Conservation (phyloP, 331 rosid species). For the Stylosanthes scabra region DNA sequence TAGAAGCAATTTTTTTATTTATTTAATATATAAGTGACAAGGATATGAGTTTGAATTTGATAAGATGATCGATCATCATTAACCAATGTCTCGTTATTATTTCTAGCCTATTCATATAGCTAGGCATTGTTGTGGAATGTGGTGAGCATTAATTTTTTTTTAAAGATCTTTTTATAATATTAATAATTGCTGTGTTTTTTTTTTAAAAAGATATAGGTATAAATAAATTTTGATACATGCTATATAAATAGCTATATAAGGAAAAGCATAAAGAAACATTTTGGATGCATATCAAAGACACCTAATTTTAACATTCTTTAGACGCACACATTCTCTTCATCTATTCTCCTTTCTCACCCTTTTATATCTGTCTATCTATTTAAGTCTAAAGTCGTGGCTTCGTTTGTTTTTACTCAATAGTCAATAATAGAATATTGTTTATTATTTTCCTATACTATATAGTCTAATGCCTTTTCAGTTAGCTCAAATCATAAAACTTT, state of each 20-base stretch:
- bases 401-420: constrained; percentile 12
- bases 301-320: constrained; percentile 24
- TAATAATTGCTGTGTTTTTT: too few relatives aligned
- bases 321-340: background rate
- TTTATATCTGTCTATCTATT: constrained; percentile 17
- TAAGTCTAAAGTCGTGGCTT: constrained; percentile 4
- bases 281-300: constrained; percentile 33
- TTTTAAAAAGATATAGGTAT: too few relatives aligned
- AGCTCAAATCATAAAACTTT: constrained; percentile 18
- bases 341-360: constrained; percentile 10
- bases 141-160: too few relatives aligned
- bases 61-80: background rate
- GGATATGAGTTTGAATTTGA: background rate
- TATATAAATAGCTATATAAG: constrained; percentile 1
- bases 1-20: too few relatives aligned
- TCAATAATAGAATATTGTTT: constrained; percentile 13
- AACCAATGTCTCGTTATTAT: background rate
- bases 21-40: background rate
- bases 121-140: too few relatives aligned
- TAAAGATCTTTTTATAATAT: too few relatives aligned
- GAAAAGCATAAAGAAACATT: constrained; percentile 32
- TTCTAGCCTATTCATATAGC: background rate
- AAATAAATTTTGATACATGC: background rate
- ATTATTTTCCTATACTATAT: background rate
- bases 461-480: constrained; percentile 28